Conservation (phyloP, 208 protist genomes). For the Porcisia deanei region DNA sequence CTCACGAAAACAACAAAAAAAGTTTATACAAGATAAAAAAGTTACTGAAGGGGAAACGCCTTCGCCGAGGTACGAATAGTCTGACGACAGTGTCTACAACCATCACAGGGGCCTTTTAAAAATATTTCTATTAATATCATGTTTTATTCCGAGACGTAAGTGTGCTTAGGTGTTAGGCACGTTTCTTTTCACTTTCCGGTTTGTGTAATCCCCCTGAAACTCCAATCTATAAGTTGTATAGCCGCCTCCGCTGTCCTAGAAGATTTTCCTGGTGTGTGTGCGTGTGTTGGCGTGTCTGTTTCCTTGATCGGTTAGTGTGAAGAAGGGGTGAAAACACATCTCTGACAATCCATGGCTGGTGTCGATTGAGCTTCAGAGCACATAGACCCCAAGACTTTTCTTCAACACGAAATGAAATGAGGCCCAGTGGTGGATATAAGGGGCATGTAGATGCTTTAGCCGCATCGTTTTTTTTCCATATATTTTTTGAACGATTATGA, state of each 20-base stretch:
- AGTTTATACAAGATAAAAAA: background rate
- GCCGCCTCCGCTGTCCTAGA: too few species aligned
- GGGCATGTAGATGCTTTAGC: background rate
- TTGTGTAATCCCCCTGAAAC: background rate
- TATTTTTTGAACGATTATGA: background rate
- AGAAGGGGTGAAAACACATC: background rate
- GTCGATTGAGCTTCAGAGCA: background rate
- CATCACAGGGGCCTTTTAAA: background rate
- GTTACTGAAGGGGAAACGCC: background rate
- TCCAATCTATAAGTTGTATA: background rate
- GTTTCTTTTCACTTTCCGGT: conserved; percentile 1
- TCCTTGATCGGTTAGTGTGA: background rate
- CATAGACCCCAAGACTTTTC: background rate
- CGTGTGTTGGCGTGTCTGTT: background rate
- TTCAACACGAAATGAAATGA: background rate
- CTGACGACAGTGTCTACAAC: conserved; percentile 3
- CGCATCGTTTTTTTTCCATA: background rate
- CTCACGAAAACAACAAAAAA: background rate
- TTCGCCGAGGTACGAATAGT: background rate
- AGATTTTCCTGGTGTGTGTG: too few species aligned
- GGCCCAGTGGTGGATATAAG: background rate
- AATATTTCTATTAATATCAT: background rate
- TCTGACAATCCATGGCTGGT: background rate
- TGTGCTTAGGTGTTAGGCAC: background rate
- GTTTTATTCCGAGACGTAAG: background rate